Base-by-base conservation (phyloP, 805 yeast genomes). In the Saccharomycopsis amapae region DNA sequence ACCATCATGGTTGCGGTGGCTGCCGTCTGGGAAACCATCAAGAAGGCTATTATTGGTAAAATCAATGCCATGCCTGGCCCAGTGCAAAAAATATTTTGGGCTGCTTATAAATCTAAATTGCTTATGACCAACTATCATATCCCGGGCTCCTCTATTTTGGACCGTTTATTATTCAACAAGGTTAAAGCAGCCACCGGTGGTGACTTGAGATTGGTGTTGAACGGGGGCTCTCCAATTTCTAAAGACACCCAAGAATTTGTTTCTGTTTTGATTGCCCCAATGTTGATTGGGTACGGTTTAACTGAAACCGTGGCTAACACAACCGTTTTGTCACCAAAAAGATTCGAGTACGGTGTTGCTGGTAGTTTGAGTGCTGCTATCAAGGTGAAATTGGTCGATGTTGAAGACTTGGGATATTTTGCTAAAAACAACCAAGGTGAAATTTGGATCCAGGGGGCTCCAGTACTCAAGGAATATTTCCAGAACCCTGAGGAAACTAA, bases 1-100 rank as follows among this genome's bases (percentile, higher is more conserved):
- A 85, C 96, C 4, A 66, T 89, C 56, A 85, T 93, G 96, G 96
- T 88, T 54, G 98, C 96, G 65, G 98, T 93, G 47, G 97, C 97
- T 15, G 96, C 97, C 3, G 97, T 93, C 44, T 93, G 96, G 95
- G 98, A 93, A 71, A 74, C 83, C 32, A 86, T 93, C 51, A 83
- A 89, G 65, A 93, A 93, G 71, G 98, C 98, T 49, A 83, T 93
- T 49, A 51, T 86, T 48, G 76, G 76, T 45, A 88, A 89, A 67
- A 76, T 93, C 54, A 69, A 72, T 54, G 74, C 78, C 57, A 71
- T 72, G 57, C 83, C 95, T 15, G 57, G 77, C 13, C 56, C 80
- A 20, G 72, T 75, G 26, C 95, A 87, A 66, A 84, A 77, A 62
- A 59, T 90, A 38, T 93, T 93, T 63, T 93, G 98, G 97, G 72